These are phyloP conservation scores for Ogataea pilisensis DNA, from an alignment of 805 yeast genomes.

Conservation along the genomic window DNA sequence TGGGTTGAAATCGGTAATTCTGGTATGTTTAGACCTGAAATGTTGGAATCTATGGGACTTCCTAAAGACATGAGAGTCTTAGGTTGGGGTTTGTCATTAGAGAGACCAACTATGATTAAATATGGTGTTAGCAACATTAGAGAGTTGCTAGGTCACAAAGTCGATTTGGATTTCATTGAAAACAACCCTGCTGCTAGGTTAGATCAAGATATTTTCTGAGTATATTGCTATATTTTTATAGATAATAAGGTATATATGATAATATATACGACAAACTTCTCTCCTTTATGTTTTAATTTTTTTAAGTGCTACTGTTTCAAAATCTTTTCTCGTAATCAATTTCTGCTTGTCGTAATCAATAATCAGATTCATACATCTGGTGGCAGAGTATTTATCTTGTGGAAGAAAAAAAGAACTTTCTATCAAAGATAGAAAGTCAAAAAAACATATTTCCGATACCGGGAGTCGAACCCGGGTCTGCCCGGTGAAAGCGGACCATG, in stretches of 20 bases:
- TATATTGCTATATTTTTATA: no score
- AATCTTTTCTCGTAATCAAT: no score
- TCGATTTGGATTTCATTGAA: slow-evolving; percentile 88
- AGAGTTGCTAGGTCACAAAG: slow-evolving; percentile 96
- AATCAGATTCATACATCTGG: no score
- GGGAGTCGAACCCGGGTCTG: slow-evolving; percentile 86
- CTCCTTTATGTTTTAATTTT: no score
- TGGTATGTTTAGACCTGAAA: slow-evolving; percentile 99
- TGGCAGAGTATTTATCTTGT: no score
- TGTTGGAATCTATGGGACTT: slow-evolving; percentile 97
- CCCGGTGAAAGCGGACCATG: slow-evolving; percentile 87
- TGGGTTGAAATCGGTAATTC: slow-evolving; percentile 99
- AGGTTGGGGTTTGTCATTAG: slow-evolving; percentile 97
- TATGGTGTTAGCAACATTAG: slow-evolving; percentile 94
- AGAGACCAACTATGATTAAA: slow-evolving; percentile 99
- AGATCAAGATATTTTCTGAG: slow-evolving; percentile 61
- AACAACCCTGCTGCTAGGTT: slow-evolving; percentile 96
- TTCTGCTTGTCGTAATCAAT: no score
- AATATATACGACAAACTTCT: no score
- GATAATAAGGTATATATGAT: no score
- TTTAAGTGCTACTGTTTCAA: no score
- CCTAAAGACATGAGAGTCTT: slow-evolving; percentile 90
- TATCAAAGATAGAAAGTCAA: no score
- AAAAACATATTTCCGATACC: slow-evolving; percentile 57
- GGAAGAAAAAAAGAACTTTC: no score